Evolutionary conservation across 306 rosid genomes (phyloP).

Genomic region (Quercus parvula): DNA sequence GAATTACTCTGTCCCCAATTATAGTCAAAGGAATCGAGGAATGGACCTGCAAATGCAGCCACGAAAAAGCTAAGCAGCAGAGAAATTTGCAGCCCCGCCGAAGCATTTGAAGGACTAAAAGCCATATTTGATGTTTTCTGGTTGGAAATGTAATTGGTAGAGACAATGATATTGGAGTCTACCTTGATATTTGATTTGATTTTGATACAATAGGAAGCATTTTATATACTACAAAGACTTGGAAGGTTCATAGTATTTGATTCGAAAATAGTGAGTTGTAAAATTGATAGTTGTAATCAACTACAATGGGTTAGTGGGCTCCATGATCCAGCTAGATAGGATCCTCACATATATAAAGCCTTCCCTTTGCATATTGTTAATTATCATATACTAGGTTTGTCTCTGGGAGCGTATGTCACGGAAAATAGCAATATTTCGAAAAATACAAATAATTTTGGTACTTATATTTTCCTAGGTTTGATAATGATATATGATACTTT

Average conservation of each 20-base stretch:
- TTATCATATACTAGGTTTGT: no score
- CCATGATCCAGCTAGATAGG: neutral
- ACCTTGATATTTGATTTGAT: neutral
- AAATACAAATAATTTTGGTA: no score
- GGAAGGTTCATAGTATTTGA: neutral
- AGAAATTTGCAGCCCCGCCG: conserved; percentile 3
- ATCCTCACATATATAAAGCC: neutral
- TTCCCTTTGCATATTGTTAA: neutral
- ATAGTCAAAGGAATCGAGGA: conserved; percentile 19
- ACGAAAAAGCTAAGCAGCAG: conserved; percentile 2
- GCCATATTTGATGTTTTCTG: neutral
- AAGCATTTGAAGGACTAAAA: neutral
- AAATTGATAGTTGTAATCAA: neutral
- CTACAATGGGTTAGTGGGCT: neutral
- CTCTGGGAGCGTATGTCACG: no score
- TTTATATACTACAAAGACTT: neutral
- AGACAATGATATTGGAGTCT: neutral
- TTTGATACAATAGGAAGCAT: neutral
- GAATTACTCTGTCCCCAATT: conserved; percentile 32
- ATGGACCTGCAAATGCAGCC: conserved; percentile 16
- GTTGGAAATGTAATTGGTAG: neutral
- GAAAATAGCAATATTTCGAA: no score
- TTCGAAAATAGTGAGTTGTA: neutral
- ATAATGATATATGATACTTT: no score
- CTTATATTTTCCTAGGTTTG: no score